A percentile compares a stretch with the other conserved stretches of the same genome.
phyloP scores from a whole-genome alignment of 345 rosid genomes.

The Populus tremula region DNA sequence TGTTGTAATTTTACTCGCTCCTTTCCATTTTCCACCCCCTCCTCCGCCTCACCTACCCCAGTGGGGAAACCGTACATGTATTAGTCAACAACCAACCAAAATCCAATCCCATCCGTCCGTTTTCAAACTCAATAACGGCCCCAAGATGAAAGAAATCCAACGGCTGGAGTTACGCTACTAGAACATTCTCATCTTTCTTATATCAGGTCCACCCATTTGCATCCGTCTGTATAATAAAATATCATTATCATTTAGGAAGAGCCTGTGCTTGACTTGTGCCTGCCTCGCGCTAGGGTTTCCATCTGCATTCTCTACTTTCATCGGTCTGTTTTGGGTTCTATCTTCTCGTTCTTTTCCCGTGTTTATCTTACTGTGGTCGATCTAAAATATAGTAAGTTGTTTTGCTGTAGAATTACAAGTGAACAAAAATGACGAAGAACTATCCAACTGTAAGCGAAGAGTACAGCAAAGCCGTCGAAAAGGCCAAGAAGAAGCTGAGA shows the following conservation, averaged over 20 bases:
- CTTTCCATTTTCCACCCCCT: too few species aligned
- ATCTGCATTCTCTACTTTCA: too few species aligned
- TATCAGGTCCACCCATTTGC: background rate
- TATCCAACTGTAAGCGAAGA: slow-evolving; percentile 83
- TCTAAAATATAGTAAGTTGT: background rate
- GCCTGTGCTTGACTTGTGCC: background rate
- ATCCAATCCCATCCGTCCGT: slow-evolving; percentile 25
- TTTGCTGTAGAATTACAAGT: background rate
- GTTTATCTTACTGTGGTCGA: background rate
- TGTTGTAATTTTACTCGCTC: too few species aligned
- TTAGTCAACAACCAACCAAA: background rate
- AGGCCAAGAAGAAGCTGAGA: slow-evolving; percentile 79
- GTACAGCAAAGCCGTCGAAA: slow-evolving; percentile 72
- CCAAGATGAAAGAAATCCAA: slow-evolving; percentile 37
- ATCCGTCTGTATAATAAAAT: background rate
- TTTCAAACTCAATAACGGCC: slow-evolving; percentile 16
- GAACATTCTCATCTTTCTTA: slow-evolving; percentile 42
- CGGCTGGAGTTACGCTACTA: slow-evolving; percentile 40
- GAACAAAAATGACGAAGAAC: slow-evolving; percentile 60
- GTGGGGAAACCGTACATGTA: slow-evolving; percentile 13
- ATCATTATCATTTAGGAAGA: background rate
- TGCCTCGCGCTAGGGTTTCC: slow-evolving; percentile 13
- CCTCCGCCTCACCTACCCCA: slow-evolving; percentile 16
- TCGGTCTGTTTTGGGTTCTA: background rate
- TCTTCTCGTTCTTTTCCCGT: background rate